Base-by-base conservation (phyloP, 306 rosid species). In the Sesbania bispinosa region DNA sequence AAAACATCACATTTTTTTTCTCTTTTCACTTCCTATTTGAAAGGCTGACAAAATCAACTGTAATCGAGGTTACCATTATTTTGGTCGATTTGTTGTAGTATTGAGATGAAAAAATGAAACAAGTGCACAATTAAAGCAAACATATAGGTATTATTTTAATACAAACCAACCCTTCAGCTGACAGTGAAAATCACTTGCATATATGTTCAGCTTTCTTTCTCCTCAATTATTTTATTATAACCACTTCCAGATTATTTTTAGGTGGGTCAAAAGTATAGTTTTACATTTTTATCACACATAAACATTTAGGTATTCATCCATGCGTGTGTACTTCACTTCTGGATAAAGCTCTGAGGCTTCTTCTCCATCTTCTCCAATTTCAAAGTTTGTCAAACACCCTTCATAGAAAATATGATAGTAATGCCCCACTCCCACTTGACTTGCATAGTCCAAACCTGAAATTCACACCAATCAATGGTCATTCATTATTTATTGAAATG, bases 261-360 rank as follows among this genome's bases (percentile, higher is more conserved):
- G 36, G 58, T 24, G 24, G 26, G 24, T 58, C 26, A 45, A 45
- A 15, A 33, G 4, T 4, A 6, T 18, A 33, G 33, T 9, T 60
- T 30, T 35, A 26, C 29, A 50, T 23, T 13, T 29, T 54, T 42
- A 52, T 74, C 47, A 83, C 10, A 74, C 62, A 67, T 73, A 84
- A 33, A 76, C 16, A 6, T 35, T 9, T 7, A 35, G 10, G 76
- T 73, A 87, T 9, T 90, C 86, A 58, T 90, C 90, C 88, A 93
- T 84, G 65, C 92, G 85, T 5, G 75, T 90, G 80, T 90, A 93
- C 1, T 81, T 77, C 18, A 90, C 93, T 13, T 93, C 96, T 26
- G 98, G 98, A 71, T 87, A 93, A 35, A 93, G 97, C 68, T 81
- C 4, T 5, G 98, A 88, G 5, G 98, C 98, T 82, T 93, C 98